Conservation (phyloP, 352 stramenopile species). For the Phytophthora tubulina region DNA sequence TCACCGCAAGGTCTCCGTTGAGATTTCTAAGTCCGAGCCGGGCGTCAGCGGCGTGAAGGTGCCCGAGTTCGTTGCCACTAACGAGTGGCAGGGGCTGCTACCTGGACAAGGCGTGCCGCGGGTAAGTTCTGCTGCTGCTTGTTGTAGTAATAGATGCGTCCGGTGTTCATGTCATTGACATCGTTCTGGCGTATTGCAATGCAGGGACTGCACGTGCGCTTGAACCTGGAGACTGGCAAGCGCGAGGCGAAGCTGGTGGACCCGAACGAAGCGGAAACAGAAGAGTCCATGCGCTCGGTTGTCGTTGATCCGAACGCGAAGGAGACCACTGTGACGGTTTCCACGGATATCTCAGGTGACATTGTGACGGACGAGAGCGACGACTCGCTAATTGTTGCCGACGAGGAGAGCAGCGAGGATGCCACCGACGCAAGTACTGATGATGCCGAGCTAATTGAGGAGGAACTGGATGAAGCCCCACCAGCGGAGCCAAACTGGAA, state of each 20-base stretch:
- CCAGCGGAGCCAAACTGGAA: constrained; percentile 77
- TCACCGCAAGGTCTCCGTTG: constrained; percentile 18
- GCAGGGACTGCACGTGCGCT: constrained; percentile 84
- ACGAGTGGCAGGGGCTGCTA: constrained; percentile 75
- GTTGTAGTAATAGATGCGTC: background rate
- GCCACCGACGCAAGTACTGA: background rate
- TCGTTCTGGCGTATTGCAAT: constrained; percentile 8
- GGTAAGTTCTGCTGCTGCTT: constrained; percentile 36
- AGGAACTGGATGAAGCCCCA: constrained; percentile 41
- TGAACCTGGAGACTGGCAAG: constrained; percentile 87
- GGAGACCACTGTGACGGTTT: constrained; percentile 62
- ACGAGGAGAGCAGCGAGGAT: constrained; percentile 27
- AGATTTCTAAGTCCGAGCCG: constrained; percentile 9
- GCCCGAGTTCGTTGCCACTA: constrained; percentile 58
- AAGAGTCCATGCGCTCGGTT: constrained; percentile 48
- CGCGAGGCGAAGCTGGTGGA: constrained; percentile 88
- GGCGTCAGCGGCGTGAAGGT: constrained; percentile 22
- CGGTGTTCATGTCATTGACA: constrained; percentile 11
- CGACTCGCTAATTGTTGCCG: constrained; percentile 29
- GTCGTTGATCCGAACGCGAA: constrained; percentile 42
- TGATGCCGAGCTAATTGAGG: constrained; percentile 2
- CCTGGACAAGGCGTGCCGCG: constrained; percentile 71
- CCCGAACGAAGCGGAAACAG: constrained; percentile 32
- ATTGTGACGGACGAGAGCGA: constrained; percentile 44
- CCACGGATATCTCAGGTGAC: constrained; percentile 64